Evolutionary conservation across 106 monocot genomes (phyloP).

Genomic region (Alisma plantagoaquatica): DNA sequence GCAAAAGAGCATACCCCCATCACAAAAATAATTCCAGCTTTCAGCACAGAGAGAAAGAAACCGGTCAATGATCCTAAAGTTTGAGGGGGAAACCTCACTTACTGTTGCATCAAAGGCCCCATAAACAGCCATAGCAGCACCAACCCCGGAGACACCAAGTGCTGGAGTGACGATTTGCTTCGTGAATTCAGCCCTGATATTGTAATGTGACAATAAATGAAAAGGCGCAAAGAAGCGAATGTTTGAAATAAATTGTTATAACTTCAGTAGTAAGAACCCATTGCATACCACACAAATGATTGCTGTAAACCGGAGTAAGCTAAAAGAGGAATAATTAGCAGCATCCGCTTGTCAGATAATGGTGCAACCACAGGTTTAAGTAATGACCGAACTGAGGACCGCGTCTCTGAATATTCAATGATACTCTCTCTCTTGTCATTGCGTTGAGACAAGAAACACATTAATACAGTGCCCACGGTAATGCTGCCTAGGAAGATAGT

Average conservation of each 20-base stretch:
- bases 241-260: not conserved
- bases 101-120: slow-evolving; percentile 85
- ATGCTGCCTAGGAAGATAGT: slow-evolving; percentile 65
- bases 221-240: not conserved
- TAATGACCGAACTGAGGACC: slow-evolving; percentile 10
- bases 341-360: slow-evolving; percentile 48
- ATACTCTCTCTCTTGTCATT: slow-evolving; percentile 33
- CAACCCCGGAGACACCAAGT: slow-evolving; percentile 88
- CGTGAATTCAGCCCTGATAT: slow-evolving; percentile 82
- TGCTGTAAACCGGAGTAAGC: slow-evolving; percentile 87
- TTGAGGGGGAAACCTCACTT: slow-evolving; percentile 9
- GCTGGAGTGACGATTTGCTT: slow-evolving; percentile 73
- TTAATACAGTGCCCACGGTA: slow-evolving; percentile 52
- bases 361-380: slow-evolving; percentile 55
- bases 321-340: slow-evolving; percentile 73
- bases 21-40: too few species aligned
- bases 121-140: slow-evolving; percentile 89
- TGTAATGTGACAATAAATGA: slow-evolving; percentile 2
- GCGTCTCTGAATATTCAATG: slow-evolving; percentile 14
- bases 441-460: slow-evolving; percentile 81
- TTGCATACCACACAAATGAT: slow-evolving; percentile 79
- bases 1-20: too few species aligned
- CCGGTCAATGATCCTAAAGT: not conserved
- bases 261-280: not conserved
- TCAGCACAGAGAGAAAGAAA: too few species aligned